Conservation (phyloP, 768 basidiomycete genomes). For the Leccinum subtestaceum region DNA sequence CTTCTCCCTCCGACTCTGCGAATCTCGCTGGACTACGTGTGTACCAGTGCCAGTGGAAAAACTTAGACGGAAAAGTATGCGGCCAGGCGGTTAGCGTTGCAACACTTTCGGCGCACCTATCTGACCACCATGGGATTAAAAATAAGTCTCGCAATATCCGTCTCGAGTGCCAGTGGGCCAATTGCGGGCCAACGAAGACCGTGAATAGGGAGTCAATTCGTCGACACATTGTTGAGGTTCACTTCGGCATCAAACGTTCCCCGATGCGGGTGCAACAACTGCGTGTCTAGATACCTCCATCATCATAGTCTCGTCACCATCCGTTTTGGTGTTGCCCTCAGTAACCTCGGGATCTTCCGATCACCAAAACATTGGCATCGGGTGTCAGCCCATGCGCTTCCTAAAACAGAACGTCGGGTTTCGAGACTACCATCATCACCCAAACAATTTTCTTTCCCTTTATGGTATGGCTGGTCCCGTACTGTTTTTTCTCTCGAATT, state of each 20-base stretch:
- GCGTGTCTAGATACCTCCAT: neutral
- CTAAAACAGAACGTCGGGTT: too few relatives aligned
- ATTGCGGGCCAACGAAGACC: neutral
- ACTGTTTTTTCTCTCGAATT: neutral
- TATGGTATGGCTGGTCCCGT: too few relatives aligned
- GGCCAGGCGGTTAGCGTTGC: neutral
- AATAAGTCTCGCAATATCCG: neutral
- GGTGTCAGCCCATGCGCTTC: too few relatives aligned
- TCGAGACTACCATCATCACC: too few relatives aligned
- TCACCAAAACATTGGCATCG: too few relatives aligned
- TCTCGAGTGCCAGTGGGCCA: constrained; percentile 12
- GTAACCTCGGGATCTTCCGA: too few relatives aligned
- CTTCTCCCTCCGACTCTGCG: neutral
- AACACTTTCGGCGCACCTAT: constrained; percentile 13
- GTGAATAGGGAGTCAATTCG: constrained; percentile 23
- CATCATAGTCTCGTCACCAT: too few relatives aligned
- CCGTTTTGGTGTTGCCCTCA: too few relatives aligned
- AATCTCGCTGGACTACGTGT: neutral
- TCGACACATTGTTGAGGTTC: constrained; percentile 18
- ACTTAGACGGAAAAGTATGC: constrained; percentile 1
- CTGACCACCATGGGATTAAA: constrained; percentile 12
- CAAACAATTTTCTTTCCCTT: too few relatives aligned
- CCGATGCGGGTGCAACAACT: neutral
- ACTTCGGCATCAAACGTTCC: constrained; percentile 9
- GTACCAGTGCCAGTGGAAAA: constrained; percentile 7